Evolutionary conservation across 1,284 basidiomycete genomes (phyloP), one percentile per base, ranked within the genome.

Genomic region (Tranzscheliella williamsii): DNA sequence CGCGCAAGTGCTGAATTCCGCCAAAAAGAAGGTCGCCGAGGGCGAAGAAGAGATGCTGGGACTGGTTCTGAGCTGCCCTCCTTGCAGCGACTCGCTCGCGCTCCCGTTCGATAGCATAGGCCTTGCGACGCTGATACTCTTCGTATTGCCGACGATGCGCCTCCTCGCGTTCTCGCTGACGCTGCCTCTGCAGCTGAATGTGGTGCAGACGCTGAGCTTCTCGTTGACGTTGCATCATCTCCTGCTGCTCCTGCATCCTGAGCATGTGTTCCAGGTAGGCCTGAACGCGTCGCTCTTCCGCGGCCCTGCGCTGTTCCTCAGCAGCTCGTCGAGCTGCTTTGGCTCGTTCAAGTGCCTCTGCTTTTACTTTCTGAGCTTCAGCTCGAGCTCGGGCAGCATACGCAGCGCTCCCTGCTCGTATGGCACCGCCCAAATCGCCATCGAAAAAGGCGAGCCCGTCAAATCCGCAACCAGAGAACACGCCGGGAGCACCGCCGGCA

Each of bases 81-180:
- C 27, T 21, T 4, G 48, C 45, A 23, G 50, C 51, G 24, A 60
- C 55, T 31, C 55, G 46, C 37, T 58, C 45, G 12, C 55, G 46
- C 31, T 65, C 61, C 43, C 53, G 58, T 42, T 58, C 49, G 36
- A 58, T 58, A 13, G 55, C 55, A 16, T 42, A 45, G 26, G 55
- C 51, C 46, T 58, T 60, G 31, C 61, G 46, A 13, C 55, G 55
- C 51, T 60, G 61, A 39, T 65, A 60, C 38, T 65, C 61, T 27
- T 43, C 46, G 38, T 57, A 57, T 44, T 55, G 61, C 41, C 48
- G 46, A 33, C 55, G 50, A 11, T 44, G 53, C 26, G 45, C 36
- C 17, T 49, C 53, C 16, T 62, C 48, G 5, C n/a, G 38, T n/a
- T 30, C 26, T 15, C 16, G 24, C 40, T 63, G 53, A n/a, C 49